Evolutionary conservation across 306 rosid species (phyloP), one percentile per base, ranked within the genome.

Genomic region (Astragalus membranaceus): DNA sequence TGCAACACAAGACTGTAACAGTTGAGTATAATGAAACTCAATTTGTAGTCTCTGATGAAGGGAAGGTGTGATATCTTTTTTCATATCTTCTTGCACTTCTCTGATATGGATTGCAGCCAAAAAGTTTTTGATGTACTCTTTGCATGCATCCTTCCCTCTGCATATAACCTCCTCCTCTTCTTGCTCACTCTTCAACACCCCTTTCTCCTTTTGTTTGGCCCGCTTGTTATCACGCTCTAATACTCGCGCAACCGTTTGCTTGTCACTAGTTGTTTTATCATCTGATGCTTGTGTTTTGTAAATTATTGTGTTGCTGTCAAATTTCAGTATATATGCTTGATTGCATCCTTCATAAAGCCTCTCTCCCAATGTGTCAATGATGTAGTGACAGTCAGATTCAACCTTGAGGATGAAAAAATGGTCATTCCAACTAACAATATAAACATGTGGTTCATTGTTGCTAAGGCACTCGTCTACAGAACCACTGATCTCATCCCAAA

Each of bases 361-460:
- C 85, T 95, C 99, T 52, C 99, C 99, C 79, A 95, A 73, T 0
- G 99, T 95, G 81, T 95, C 99, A 37, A 95, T 84, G 67, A 95
- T 87, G 83, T 87, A 95, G 74, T 83, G 91, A 10, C 96, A 93
- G 16, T 95, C 95, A 0, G 82, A 65, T 78, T 95, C 99, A 51
- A 89, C 95, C 86, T 91, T 95, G 64, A 95, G 97, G 75, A 95
- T 67, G 84, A 95, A 95, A 66, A 95, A 95, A 76, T 95, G 99
- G 73, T 95, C 99, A 61, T 95, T 95, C 99, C 99, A 95, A 74
- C 99, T 86, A 32, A 95, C 97, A 59, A 95, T 82, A 57, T 84
- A 95, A 64, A 95, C 82, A 30, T 75, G 87, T 8, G 97, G 85
- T 80, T 83, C 90, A 39, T 74, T 86, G 44, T 60, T 79, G 63